Conservation (phyloP, 139 green algal species). For the Chlorella sp. region DNA sequence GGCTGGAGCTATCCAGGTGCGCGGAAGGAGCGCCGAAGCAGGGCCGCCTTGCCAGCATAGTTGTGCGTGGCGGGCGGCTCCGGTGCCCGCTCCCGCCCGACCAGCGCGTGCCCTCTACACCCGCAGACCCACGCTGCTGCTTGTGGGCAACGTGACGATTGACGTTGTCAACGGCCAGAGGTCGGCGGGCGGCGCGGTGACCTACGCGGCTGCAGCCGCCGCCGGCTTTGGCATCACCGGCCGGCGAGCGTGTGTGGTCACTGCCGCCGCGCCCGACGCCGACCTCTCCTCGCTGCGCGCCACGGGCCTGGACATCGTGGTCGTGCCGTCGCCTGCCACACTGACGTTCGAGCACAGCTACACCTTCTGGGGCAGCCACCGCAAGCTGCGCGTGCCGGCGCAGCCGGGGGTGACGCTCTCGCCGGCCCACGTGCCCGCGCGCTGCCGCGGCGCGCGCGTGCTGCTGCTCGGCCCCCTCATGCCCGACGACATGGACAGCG, state of each 20-base stretch:
- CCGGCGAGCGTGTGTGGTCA: slow-evolving; percentile 75
- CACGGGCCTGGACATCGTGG: slow-evolving; percentile 55
- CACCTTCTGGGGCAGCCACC: slow-evolving; percentile 74
- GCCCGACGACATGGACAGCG: slow-evolving; percentile 65
- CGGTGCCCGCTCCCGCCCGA: too few species aligned
- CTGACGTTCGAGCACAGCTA: slow-evolving; percentile 87
- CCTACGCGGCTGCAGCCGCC: slow-evolving; percentile 71
- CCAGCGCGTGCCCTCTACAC: too few species aligned
- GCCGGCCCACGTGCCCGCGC: slow-evolving; percentile 59
- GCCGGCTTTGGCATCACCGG: slow-evolving; percentile 52
- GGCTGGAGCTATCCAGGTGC: too few species aligned
- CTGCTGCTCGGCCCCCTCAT: slow-evolving; percentile 77
- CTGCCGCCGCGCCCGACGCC: slow-evolving; percentile 62
- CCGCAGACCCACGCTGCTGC: slow-evolving; percentile 61
- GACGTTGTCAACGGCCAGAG: slow-evolving; percentile 73
- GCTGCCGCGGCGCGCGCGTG: slow-evolving; percentile 60
- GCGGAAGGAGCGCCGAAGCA: too few species aligned
- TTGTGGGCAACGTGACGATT: slow-evolving; percentile 80
- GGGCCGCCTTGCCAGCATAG: too few species aligned
- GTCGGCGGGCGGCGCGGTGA: slow-evolving; percentile 68
- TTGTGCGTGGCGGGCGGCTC: too few species aligned
- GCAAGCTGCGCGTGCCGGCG: slow-evolving; percentile 68
- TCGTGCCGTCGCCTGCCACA: slow-evolving; percentile 57
- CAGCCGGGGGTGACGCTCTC: slow-evolving; percentile 73
- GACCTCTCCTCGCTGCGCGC: slow-evolving; percentile 45